phyloP scores from a whole-genome alignment of 2,329 filamentous ascomycete genomes.

The Penicillium sp. region DNA sequence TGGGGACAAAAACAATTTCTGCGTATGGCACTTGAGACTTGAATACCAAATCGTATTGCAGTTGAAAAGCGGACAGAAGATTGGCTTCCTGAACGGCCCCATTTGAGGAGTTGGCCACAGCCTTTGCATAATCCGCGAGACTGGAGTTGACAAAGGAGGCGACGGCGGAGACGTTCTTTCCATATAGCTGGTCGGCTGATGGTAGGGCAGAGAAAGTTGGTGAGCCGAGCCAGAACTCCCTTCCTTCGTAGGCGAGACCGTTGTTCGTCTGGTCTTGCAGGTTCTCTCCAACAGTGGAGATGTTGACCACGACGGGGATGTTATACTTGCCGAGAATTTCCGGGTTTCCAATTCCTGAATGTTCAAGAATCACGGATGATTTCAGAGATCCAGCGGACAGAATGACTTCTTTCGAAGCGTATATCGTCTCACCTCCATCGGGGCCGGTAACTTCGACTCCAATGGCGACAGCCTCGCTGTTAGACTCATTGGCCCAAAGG shows the following conservation, averaged over 20 bases:
- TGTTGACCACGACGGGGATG: constrained; percentile 29
- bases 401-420: constrained; percentile 53
- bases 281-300: constrained; percentile 48
- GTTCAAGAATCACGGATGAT: constrained; percentile 57
- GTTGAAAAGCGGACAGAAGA: constrained; percentile 24
- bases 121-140: constrained; percentile 25
- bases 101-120: constrained; percentile 24
- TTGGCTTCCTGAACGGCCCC: constrained; percentile 23
- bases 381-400: constrained; percentile 59
- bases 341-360: constrained; percentile 57
- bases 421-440: constrained; percentile 26
- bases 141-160: constrained; percentile 20
- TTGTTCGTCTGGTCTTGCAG: constrained; percentile 47
- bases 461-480: constrained; percentile 21
- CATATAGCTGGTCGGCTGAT: constrained; percentile 26
- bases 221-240: constrained; percentile 16
- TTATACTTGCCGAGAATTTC: constrained; percentile 27
- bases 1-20: constrained; percentile 25
- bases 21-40: constrained; percentile 23
- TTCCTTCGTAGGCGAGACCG: constrained; percentile 15
- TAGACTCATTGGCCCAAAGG: constrained; percentile 32
- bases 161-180: constrained; percentile 15
- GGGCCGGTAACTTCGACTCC: constrained; percentile 31
- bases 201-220: constrained; percentile 23
- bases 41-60: constrained; percentile 29